These are phyloP conservation scores for Fraxinus greggii DNA, from an alignment of 305 asterid genomes.

Conservation along the genomic window DNA sequence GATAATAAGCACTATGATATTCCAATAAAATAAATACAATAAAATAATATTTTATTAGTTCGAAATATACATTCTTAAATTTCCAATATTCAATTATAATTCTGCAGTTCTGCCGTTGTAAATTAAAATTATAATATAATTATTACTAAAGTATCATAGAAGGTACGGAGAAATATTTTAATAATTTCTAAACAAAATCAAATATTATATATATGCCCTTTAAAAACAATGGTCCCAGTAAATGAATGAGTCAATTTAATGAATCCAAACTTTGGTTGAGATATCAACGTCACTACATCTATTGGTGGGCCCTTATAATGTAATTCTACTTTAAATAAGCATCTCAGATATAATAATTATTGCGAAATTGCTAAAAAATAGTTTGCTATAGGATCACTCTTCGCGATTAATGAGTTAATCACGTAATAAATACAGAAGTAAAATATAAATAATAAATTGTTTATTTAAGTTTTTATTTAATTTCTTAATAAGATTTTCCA, in stretches of 20 bases:
- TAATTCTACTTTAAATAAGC: neutral
- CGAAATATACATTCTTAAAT: too few relatives aligned
- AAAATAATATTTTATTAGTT: too few relatives aligned
- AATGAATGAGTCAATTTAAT: slow-evolving; percentile 24
- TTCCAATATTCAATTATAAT: too few relatives aligned
- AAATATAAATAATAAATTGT: too few relatives aligned
- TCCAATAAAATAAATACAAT: neutral
- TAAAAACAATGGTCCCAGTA: slow-evolving; percentile 29
- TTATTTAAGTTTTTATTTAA: too few relatives aligned
- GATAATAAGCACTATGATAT: neutral
- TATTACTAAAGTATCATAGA: neutral
- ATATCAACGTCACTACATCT: slow-evolving; percentile 24
- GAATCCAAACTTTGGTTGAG: slow-evolving; percentile 26
- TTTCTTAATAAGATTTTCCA: neutral
- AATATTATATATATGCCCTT: neutral
- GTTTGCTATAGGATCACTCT: neutral
- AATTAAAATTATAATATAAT: too few relatives aligned
- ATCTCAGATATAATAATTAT: neutral
- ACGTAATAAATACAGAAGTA: too few relatives aligned
- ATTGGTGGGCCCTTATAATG: slow-evolving; percentile 22
- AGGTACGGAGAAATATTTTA: too few relatives aligned
- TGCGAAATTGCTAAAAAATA: neutral
- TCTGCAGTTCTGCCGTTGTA: neutral
- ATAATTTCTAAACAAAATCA: too few relatives aligned
- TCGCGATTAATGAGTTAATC: neutral